phyloP scores from a whole-genome alignment of 345 rosid species.

The Eucalyptus erythrocorys region DNA sequence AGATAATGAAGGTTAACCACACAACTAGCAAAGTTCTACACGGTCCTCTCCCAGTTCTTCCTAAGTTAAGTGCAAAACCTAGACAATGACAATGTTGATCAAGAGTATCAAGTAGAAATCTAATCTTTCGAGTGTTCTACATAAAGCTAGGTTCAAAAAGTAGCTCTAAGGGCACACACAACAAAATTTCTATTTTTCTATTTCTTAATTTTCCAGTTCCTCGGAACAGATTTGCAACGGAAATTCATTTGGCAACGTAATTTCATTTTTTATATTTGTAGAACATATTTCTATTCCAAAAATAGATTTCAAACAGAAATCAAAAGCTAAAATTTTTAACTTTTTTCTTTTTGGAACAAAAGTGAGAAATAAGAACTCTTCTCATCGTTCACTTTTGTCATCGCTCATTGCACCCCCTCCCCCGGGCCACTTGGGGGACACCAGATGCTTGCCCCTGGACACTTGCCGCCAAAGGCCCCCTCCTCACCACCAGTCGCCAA shows the following conservation, averaged over 20 bases:
- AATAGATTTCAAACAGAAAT: rapidly evolving
- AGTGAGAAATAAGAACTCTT: too few species aligned
- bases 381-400: too few species aligned
- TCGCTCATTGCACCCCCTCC: rapidly evolving
- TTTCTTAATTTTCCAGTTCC: rapidly evolving
- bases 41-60: neutral
- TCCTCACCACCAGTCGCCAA: too few species aligned
- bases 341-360: too few species aligned
- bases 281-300: too few species aligned
- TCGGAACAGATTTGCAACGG: rapidly evolving
- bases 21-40: neutral
- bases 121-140: neutral
- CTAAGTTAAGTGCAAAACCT: neutral
- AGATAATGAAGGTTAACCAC: neutral
- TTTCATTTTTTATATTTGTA: too few species aligned
- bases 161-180: neutral
- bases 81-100: neutral
- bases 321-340: too few species aligned
- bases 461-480: rapidly evolving
- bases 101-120: neutral
- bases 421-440: rapidly evolving
- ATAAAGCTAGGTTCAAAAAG: neutral
- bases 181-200: too few species aligned
- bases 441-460: rapidly evolving
- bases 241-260: too few species aligned